Evolutionary conservation across 257 asterid genomes (phyloP).

Genomic region (Solanum piurae): DNA sequence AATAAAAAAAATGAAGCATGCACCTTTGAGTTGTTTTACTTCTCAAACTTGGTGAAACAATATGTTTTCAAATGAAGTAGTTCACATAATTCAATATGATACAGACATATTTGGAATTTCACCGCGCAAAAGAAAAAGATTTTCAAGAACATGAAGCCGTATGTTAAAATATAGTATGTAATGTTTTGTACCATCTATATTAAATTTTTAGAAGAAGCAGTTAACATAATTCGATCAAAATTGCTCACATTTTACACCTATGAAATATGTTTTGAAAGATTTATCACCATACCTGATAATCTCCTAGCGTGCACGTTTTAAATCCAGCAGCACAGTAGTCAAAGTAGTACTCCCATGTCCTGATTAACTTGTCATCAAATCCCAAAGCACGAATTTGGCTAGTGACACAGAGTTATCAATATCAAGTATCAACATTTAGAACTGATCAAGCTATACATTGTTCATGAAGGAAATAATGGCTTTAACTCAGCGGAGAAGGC

Average conservation of each 20-base stretch:
- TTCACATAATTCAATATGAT: background rate
- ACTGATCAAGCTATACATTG: background rate
- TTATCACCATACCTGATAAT: background rate
- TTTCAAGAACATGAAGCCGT: too few species aligned
- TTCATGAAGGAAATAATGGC: background rate
- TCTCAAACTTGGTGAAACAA: too few species aligned
- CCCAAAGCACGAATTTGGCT: background rate
- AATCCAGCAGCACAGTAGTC: background rate
- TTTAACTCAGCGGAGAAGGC: background rate
- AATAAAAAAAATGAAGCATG: too few species aligned
- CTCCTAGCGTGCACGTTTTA: background rate
- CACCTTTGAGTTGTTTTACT: too few species aligned
- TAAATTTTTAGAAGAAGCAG: too few species aligned
- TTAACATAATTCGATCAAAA: too few species aligned
- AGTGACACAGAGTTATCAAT: background rate
- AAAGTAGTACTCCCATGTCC: background rate
- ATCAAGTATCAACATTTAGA: background rate
- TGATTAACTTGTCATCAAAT: background rate
- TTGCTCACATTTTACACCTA: background rate
- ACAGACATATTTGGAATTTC: background rate
- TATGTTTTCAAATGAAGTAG: background rate
- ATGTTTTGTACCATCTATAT: too few species aligned
- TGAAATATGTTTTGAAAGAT: background rate
- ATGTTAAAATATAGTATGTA: too few species aligned
- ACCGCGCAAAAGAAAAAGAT: too few species aligned